A percentile compares a stretch with the other conserved stretches of the same genome.
Conservation (phyloP, 1,284 basidiomycete genomes). For the Phlebopus sp. region DNA sequence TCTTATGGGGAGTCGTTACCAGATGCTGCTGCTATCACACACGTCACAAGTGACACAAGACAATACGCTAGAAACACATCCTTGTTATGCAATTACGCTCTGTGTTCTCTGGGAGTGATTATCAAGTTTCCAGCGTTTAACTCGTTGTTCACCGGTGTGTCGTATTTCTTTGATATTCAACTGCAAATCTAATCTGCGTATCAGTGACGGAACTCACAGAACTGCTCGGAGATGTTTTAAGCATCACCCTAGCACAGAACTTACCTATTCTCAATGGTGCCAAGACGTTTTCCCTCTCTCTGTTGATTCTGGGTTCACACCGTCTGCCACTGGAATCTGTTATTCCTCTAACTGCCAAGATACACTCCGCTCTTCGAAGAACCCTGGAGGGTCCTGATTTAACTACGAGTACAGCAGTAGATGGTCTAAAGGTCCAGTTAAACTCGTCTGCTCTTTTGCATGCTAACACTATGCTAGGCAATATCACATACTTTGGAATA, state of each 20-base stretch:
- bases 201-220: slow-evolving; percentile 36
- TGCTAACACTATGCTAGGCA: slow-evolving; percentile 32
- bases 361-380: slow-evolving; percentile 34
- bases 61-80: slow-evolving; percentile 40
- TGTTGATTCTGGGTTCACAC: slow-evolving; percentile 49
- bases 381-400: slow-evolving; percentile 25
- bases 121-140: slow-evolving; percentile 43
- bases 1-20: slow-evolving; percentile 12
- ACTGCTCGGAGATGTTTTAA: slow-evolving; percentile 40
- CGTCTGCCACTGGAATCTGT: slow-evolving; percentile 42
- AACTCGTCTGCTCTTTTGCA: neutral
- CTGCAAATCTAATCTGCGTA: slow-evolving; percentile 1
- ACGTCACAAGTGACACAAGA: slow-evolving; percentile 34
- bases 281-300: slow-evolving; percentile 46
- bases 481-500: slow-evolving; percentile 38
- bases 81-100: slow-evolving; percentile 47
- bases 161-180: slow-evolving; percentile 27
- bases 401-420: slow-evolving; percentile 17
- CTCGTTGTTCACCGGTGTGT: slow-evolving; percentile 48
- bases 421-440: slow-evolving; percentile 43
- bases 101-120: slow-evolving; percentile 48
- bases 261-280: slow-evolving; percentile 40
- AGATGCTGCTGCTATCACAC: slow-evolving; percentile 1
- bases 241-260: slow-evolving; percentile 29
- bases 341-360: slow-evolving; percentile 21